A percentile compares a stretch with the other conserved stretches of the same genome.
Evolutionary conservation across 1,139 yeast species (phyloP).

Genomic region (Scheffersomyces stambukii): DNA sequence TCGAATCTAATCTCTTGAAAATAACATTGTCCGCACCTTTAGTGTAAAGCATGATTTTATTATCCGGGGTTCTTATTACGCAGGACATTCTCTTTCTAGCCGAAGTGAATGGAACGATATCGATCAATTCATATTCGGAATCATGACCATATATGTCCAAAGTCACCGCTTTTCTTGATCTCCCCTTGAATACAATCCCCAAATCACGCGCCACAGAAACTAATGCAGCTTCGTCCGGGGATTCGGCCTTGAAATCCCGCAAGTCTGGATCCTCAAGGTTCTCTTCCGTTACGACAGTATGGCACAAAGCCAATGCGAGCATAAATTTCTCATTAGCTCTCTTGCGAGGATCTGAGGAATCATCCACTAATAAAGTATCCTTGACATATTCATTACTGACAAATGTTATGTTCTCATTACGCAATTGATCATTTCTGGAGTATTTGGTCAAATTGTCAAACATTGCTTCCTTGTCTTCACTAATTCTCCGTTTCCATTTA

Average conservation of each 20-base stretch:
- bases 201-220: constrained; percentile 91
- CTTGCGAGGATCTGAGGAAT: constrained; percentile 46
- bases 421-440: constrained; percentile 53
- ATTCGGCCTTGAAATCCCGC: constrained; percentile 75
- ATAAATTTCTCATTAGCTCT: constrained; percentile 70
- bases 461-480: constrained; percentile 64
- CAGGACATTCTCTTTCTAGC: constrained; percentile 79
- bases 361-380: constrained; percentile 30
- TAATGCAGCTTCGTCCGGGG: constrained; percentile 98
- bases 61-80: constrained; percentile 43
- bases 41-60: constrained; percentile 45
- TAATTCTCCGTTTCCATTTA: constrained; percentile 59
- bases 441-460: constrained; percentile 45
- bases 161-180: constrained; percentile 68
- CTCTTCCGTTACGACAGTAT: constrained; percentile 79
- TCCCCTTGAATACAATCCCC: constrained; percentile 76
- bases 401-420: constrained; percentile 70
- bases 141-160: constrained; percentile 73
- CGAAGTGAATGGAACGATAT: constrained; percentile 81
- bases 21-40: constrained; percentile 97
- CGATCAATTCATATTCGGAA: constrained; percentile 68
- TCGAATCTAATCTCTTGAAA: constrained; percentile 60
- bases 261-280: constrained; percentile 54
- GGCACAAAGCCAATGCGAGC: constrained; percentile 87
- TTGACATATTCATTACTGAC: constrained; percentile 58